These are phyloP conservation scores for Myxozyma neglecta DNA, from an alignment of 805 yeast genomes.

Conservation along the genomic window DNA sequence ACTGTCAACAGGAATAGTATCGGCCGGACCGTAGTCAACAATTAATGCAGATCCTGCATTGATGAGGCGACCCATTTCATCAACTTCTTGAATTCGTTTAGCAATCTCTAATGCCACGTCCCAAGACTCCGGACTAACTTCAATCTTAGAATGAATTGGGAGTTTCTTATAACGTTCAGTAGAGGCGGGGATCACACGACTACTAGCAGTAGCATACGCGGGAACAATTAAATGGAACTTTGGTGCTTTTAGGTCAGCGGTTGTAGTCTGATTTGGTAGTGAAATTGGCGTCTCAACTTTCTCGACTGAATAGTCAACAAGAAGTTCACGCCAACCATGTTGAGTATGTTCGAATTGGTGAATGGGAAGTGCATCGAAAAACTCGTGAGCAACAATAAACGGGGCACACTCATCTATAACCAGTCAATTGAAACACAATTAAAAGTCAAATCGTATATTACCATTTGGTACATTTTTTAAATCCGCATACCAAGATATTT, in stretches of 20 bases:
- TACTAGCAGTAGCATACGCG: constrained; percentile 61
- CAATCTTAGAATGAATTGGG: constrained; percentile 60
- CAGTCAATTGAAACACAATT: constrained; percentile 16
- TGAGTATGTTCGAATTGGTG: constrained; percentile 60
- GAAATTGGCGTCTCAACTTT: constrained; percentile 31
- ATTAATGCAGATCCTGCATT: constrained; percentile 65
- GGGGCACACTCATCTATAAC: constrained; percentile 45
- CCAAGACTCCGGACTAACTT: constrained; percentile 73
- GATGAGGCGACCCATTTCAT: not conserved
- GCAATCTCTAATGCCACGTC: constrained; percentile 56
- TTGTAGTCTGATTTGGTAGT: constrained; percentile 35
- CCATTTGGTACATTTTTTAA: constrained; percentile 40
- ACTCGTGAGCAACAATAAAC: constrained; percentile 78
- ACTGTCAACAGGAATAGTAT: constrained; percentile 65
- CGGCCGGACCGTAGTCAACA: constrained; percentile 73
- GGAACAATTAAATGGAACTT: constrained; percentile 58
- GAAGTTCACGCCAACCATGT: constrained; percentile 75
- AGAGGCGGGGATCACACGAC: constrained; percentile 53
- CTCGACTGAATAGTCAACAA: constrained; percentile 56
- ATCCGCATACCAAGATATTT: constrained; percentile 44
- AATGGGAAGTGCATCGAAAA: constrained; percentile 83
- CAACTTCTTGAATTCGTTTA: constrained; percentile 40
- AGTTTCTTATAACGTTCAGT: constrained; percentile 54
- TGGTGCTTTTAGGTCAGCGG: constrained; percentile 17
- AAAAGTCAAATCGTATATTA: not conserved